Conservation (phyloP, 441 rosid species). For the Adansonia madagascariensis region DNA sequence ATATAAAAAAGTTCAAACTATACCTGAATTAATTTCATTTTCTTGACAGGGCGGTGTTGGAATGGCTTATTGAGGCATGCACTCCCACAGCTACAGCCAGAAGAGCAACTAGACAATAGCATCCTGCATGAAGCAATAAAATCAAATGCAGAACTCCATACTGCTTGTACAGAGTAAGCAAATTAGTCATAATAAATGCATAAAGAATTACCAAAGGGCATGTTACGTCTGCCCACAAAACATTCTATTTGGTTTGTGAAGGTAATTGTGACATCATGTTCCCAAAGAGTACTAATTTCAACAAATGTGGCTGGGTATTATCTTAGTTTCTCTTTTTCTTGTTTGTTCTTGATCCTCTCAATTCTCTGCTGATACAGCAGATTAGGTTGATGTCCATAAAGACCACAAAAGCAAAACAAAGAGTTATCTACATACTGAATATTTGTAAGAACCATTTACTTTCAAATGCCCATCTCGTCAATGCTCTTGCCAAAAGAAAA, state of each 20-base stretch:
- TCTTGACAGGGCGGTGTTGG: conserved; percentile 79
- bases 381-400: neutral
- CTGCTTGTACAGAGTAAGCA: neutral
- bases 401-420: neutral
- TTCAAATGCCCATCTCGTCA: neutral
- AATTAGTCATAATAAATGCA: neutral
- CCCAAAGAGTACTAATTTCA: neutral
- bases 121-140: conserved; percentile 50
- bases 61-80: conserved; percentile 89
- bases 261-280: neutral
- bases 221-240: neutral
- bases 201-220: conserved; percentile 3
- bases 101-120: conserved; percentile 93
- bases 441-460: neutral
- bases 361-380: neutral
- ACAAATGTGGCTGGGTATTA: neutral
- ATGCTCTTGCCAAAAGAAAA: neutral
- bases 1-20: conserved; percentile 5
- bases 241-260: neutral
- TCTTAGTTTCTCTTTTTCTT: neutral
- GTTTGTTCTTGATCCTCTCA: neutral
- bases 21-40: conserved; percentile 89
- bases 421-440: neutral
- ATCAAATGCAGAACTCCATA: neutral
- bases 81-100: conserved; percentile 86